Evolutionary conservation across 1,284 basidiomycete genomes (phyloP), one percentile per base, ranked within the genome.

Genomic region (Sanghuangporus sanghuang): DNA sequence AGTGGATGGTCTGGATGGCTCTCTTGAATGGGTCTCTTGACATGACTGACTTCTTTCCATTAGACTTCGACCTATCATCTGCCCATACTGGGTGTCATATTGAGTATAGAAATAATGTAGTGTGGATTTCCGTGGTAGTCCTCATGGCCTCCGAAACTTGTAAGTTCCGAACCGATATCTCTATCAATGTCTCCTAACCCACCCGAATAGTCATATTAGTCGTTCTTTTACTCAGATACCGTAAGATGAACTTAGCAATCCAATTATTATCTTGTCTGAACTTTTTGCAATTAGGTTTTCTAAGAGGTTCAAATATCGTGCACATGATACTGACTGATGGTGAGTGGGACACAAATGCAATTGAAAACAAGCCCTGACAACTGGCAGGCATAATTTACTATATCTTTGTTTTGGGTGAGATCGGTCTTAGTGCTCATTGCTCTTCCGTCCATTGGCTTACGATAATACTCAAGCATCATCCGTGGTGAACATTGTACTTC

Each of bases 131-230:
- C 39, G n/a, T 61, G n/a, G 39, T 42, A 14, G 39, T 53, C 9
- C 44, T 61, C n/a, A 35, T 52, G 21, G 36, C 18, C 32, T 57
- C 59, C 12, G 59, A 61, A 53, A 53, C 59, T 16, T 61, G 59
- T 61, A 27, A 35, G 59, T 38, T 16, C 16, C 23, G 39, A 16
- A 9, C 39, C 1, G 2, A 16, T 18, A n/a, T 38, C 9, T 61
- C 14, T 46, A 53, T n/a, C 32, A 9, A 18, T 27, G 14, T 23
- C 48, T 60, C 32, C 6, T 32, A 54, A 53, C 23, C 18, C 16
- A 23, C 14, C 16, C 16, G 14, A 7, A 21, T 23, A 57, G 61
- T 62, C 27, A 53, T 53, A 38, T 27, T 57, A 44, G n/a, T 11
- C 9, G 11, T 49, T 27, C 39, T 62, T 3, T 42, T 62, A n/a